These are phyloP conservation scores for Batkoa obscura DNA, from an alignment of 371 early-diverging fungal species.

Conservation along the genomic window DNA sequence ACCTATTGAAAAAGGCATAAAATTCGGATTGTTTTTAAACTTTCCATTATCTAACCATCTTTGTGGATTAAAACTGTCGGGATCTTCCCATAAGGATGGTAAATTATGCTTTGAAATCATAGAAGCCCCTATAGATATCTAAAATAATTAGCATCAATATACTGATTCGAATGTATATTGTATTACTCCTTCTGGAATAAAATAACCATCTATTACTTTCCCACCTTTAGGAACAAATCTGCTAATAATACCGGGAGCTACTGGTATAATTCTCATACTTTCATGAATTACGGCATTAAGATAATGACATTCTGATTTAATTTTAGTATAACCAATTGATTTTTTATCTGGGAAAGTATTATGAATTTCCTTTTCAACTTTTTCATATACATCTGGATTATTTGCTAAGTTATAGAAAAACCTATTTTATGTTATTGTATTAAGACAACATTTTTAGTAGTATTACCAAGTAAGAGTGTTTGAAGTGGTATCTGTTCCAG, in stretches of 20 bases:
- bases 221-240: slow-evolving; percentile 14
- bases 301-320: background rate
- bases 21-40: background rate
- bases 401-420: background rate
- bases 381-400: background rate
- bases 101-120: background rate
- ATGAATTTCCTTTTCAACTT: background rate
- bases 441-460: background rate
- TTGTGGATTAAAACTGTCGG: background rate
- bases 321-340: background rate
- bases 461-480: background rate
- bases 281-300: slow-evolving; percentile 2
- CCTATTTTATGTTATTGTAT: background rate
- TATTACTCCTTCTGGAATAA: slow-evolving; percentile 7
- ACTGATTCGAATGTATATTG: background rate
- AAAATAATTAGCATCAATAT: too few species aligned
- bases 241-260: slow-evolving; percentile 5
- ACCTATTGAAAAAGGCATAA: slow-evolving; percentile 3
- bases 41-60: background rate
- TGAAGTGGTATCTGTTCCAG: background rate
- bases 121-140: background rate
- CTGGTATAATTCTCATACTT: background rate
- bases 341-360: background rate
- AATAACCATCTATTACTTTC: slow-evolving; percentile 9
- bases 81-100: background rate